These are phyloP conservation scores for Eremochloa ophiuroides DNA, from an alignment of 176 grass and related monocot species.

Conservation along the genomic window DNA sequence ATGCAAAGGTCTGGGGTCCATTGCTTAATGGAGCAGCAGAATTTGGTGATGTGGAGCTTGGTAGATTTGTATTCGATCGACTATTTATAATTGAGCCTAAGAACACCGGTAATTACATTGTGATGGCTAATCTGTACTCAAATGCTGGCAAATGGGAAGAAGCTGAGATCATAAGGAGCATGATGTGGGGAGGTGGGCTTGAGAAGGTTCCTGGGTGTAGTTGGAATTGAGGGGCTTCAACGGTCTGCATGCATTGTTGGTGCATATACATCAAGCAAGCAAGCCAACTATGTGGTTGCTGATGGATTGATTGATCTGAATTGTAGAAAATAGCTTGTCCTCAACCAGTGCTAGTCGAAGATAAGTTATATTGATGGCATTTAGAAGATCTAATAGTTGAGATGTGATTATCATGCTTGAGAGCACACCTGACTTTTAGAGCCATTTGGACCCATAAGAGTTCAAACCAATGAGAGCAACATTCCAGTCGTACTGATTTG, in stretches of 20 bases:
- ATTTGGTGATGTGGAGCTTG: conserved; percentile 46
- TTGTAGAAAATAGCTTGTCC: conserved; percentile 32
- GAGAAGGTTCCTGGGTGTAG: conserved; percentile 59
- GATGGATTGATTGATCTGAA: conserved; percentile 28
- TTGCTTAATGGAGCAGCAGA: conserved; percentile 58
- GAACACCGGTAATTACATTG: conserved; percentile 61
- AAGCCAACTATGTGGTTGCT: conserved; percentile 12
- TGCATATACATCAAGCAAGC: conserved; percentile 15
- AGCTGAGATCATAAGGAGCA: conserved; percentile 52
- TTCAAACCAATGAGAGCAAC: too few relatives aligned
- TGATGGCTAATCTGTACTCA: conserved; percentile 74
- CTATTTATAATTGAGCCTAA: conserved; percentile 57
- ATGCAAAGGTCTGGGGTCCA: conserved; percentile 58
- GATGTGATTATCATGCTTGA: conserved; percentile 35
- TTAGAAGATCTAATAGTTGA: conserved; percentile 33
- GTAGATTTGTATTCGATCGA: conserved; percentile 40
- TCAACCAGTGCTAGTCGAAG: conserved; percentile 31
- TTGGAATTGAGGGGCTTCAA: conserved; percentile 51
- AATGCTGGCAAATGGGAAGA: conserved; percentile 70
- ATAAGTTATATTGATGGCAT: conserved; percentile 11
- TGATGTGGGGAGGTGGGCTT: conserved; percentile 50
- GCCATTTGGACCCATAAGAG: background rate
- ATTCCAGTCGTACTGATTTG: conserved; percentile 27
- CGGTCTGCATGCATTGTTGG: conserved; percentile 26
- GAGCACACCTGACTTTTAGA: conserved; percentile 11